These are phyloP conservation scores for Pichia occidentalis DNA, from an alignment of 805 yeast species.

Conservation along the genomic window DNA sequence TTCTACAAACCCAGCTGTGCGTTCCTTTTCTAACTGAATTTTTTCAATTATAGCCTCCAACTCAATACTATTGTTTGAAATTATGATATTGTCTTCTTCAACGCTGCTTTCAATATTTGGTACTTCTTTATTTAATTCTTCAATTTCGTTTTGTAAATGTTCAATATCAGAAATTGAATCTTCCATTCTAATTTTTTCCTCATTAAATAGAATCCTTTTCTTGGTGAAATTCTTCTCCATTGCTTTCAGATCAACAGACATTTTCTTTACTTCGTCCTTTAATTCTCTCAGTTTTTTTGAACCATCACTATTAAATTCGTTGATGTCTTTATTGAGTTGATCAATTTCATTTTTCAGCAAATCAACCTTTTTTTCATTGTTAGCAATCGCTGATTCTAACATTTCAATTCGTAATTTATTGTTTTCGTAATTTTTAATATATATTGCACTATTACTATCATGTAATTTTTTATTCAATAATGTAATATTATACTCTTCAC, in stretches of 20 bases:
- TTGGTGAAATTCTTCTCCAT: slow-evolving; percentile 37
- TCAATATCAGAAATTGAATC: slow-evolving; percentile 55
- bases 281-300: slow-evolving; percentile 70
- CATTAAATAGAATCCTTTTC: slow-evolving; percentile 51
- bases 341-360: slow-evolving; percentile 40
- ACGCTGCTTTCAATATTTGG: slow-evolving; percentile 31
- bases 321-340: slow-evolving; percentile 65
- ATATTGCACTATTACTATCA: slow-evolving; percentile 48
- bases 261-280: slow-evolving; percentile 41
- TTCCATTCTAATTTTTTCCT: slow-evolving; percentile 62
- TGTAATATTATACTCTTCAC: slow-evolving; percentile 53
- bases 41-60: slow-evolving; percentile 28
- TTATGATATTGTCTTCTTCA: slow-evolving; percentile 20
- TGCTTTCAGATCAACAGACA: slow-evolving; percentile 32
- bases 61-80: slow-evolving; percentile 24
- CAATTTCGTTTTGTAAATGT: slow-evolving; percentile 36
- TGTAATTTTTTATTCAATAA: slow-evolving; percentile 49
- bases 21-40: slow-evolving; percentile 50
- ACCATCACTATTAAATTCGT: slow-evolving; percentile 73
- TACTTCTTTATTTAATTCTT: slow-evolving; percentile 30
- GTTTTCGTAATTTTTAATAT: slow-evolving; percentile 36
- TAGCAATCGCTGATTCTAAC: slow-evolving; percentile 39
- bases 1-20: slow-evolving; percentile 62
- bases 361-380: slow-evolving; percentile 34
- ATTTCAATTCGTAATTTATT: slow-evolving; percentile 28